These are phyloP conservation scores for Candida argentea DNA, from an alignment of 805 yeast genomes.

Conservation along the genomic window DNA sequence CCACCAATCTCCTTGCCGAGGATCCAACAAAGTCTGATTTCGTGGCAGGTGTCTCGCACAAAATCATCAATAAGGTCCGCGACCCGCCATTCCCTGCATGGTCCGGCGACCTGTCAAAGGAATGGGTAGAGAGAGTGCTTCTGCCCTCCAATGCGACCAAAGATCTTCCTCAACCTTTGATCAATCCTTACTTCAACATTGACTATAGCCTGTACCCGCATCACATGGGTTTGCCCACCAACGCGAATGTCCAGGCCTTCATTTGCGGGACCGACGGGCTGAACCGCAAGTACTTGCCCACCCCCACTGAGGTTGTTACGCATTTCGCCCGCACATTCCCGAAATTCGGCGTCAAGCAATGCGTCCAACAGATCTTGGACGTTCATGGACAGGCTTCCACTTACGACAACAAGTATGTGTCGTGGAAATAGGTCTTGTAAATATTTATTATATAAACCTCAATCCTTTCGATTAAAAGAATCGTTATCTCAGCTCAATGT, in stretches of 20 bases:
- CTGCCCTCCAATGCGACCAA: conserved; percentile 13
- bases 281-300: conserved; percentile 57
- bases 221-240: conserved; percentile 74
- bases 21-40: conserved; percentile 47
- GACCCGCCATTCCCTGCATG: conserved; percentile 41
- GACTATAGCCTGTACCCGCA: conserved; percentile 42
- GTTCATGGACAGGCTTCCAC: conserved; percentile 40
- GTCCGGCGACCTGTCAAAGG: conserved; percentile 10
- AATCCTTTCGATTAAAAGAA: background rate
- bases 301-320: conserved; percentile 55
- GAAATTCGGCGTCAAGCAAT: conserved; percentile 51
- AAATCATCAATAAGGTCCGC: conserved; percentile 51
- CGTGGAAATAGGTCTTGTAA: conserved; percentile 21
- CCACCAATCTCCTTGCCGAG: conserved; percentile 58
- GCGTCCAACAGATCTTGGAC: conserved; percentile 49
- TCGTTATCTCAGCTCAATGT: background rate
- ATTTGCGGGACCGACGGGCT: conserved; percentile 62
- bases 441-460: too few relatives aligned
- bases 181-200: conserved; percentile 29
- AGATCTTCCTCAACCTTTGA: conserved; percentile 23
- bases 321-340: conserved; percentile 46
- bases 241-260: conserved; percentile 50
- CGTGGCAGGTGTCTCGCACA: conserved; percentile 56
- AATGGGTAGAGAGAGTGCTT: conserved; percentile 11
- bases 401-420: conserved; percentile 32